phyloP scores from a whole-genome alignment of 805 yeast genomes.

The Pichia insulana region DNA sequence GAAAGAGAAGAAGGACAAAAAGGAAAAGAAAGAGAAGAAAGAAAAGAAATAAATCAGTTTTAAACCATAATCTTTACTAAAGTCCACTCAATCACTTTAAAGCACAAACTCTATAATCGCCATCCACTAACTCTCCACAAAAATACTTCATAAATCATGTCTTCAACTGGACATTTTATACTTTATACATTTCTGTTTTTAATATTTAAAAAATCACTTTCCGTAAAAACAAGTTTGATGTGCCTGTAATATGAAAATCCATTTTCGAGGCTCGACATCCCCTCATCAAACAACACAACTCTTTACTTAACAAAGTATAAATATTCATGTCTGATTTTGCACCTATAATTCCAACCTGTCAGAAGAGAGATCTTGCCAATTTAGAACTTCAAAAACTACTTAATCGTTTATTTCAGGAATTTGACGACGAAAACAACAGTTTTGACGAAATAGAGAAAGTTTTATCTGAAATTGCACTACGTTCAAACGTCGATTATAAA shows the following conservation, averaged over 20 bases:
- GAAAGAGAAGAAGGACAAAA: conserved; percentile 22
- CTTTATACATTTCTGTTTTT: conserved; percentile 7
- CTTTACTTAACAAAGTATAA: no score
- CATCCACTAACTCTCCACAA: no score
- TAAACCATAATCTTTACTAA: background rate
- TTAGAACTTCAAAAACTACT: conserved; percentile 18
- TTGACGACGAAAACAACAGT: conserved; percentile 24
- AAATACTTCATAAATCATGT: background rate
- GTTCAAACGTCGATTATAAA: conserved; percentile 4
- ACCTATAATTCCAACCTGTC: background rate
- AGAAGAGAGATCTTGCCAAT: conserved; percentile 13
- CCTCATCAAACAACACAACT: no score
- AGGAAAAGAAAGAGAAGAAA: conserved; percentile 16
- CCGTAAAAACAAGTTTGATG: no score
- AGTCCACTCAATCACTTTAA: background rate
- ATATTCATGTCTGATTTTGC: background rate
- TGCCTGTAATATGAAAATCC: no score
- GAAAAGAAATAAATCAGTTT: conserved; percentile 2
- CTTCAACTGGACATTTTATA: background rate
- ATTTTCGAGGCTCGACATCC: no score
- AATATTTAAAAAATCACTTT: conserved; percentile 1
- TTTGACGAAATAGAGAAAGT: conserved; percentile 13
- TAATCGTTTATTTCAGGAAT: conserved; percentile 21
- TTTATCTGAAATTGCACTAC: conserved; percentile 2
- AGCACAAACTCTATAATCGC: background rate